Evolutionary conservation across 2,329 filamentous ascomycete species (phyloP).

Genomic region (Exophiala oligosperma): DNA sequence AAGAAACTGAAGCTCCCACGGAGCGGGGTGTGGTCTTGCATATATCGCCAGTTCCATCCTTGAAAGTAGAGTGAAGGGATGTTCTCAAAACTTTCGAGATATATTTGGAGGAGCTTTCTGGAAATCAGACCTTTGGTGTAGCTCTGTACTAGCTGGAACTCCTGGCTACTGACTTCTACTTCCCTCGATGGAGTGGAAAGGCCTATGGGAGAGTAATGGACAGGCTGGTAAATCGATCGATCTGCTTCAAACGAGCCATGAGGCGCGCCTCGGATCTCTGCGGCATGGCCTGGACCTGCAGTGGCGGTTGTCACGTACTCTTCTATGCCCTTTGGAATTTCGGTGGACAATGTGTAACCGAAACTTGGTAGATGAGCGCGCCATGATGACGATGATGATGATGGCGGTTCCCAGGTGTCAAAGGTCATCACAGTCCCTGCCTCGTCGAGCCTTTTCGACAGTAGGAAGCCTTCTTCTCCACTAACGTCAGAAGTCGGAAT

Average conservation of each 20-base stretch:
- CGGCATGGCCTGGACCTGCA: constrained; percentile 1
- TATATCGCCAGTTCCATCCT: constrained; percentile 41
- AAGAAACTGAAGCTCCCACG: constrained; percentile 7
- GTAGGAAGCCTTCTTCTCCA: constrained; percentile 4
- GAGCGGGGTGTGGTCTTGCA: constrained; percentile 4
- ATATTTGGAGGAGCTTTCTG: constrained; percentile 42
- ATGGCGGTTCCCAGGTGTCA: constrained; percentile 5
- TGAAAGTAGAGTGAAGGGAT: constrained; percentile 47
- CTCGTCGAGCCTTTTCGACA: constrained; percentile 1
- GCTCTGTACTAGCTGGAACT: constrained; percentile 6
- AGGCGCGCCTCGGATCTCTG: constrained; percentile 2
- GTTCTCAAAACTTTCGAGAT: constrained; percentile 48
- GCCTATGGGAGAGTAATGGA: too few species aligned
- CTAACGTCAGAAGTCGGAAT: constrained; percentile 3
- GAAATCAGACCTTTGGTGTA: constrained; percentile 9
- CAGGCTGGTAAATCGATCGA: not conserved
- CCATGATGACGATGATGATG: not conserved
- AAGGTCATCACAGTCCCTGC: constrained; percentile 1
- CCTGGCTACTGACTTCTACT: constrained; percentile 3
- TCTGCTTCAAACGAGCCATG: constrained; percentile 1
- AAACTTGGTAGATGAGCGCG: not conserved
- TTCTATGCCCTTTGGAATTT: not conserved
- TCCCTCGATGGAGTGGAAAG: not conserved
- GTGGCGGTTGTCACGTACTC: constrained; percentile 1
- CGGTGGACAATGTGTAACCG: not conserved